Evolutionary conservation across 2,329 filamentous ascomycete genomes (phyloP).

Genomic region (Pseudovirgaria hyperparasitica): DNA sequence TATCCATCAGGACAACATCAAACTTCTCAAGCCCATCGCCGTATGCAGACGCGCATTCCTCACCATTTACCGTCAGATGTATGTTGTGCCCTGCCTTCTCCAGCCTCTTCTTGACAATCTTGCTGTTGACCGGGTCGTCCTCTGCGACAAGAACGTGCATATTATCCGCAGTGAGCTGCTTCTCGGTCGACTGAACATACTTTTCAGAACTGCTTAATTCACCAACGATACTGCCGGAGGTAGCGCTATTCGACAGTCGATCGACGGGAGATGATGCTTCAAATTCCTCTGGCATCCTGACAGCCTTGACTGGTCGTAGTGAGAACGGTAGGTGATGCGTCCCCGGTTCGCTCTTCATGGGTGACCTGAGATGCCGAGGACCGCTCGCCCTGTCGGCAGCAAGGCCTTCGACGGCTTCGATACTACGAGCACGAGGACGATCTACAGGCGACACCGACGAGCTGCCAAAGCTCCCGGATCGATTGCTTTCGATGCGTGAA

Average conservation of each 20-base stretch:
- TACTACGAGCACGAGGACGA: slow-evolving; percentile 13
- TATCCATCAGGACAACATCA: slow-evolving; percentile 82
- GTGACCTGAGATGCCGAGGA: slow-evolving; percentile 21
- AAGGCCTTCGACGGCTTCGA: slow-evolving; percentile 10
- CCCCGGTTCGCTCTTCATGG: slow-evolving; percentile 32
- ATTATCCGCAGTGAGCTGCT: slow-evolving; percentile 22
- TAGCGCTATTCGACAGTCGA: slow-evolving; percentile 2
- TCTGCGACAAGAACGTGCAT: slow-evolving; percentile 68
- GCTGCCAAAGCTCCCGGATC: not conserved
- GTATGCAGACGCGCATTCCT: slow-evolving; percentile 66
- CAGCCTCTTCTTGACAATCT: slow-evolving; percentile 65
- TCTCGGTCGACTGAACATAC: slow-evolving; percentile 6
- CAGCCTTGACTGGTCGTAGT: slow-evolving; percentile 29
- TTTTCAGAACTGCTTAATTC: slow-evolving; percentile 6
- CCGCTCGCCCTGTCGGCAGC: slow-evolving; percentile 3
- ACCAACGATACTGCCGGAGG: not conserved
- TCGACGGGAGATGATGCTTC: slow-evolving; percentile 6
- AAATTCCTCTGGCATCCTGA: slow-evolving; percentile 34
- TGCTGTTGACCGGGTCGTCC: slow-evolving; percentile 79
- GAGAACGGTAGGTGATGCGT: slow-evolving; percentile 27
- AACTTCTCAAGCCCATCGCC: slow-evolving; percentile 49
- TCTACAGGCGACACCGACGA: slow-evolving; percentile 5
- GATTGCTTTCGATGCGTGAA: slow-evolving; percentile 13
- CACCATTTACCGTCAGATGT: slow-evolving; percentile 64
- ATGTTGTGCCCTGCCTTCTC: slow-evolving; percentile 65